Evolutionary conservation across 1,284 basidiomycete genomes (phyloP), one percentile per base, ranked within the genome.

Genomic region (Termitomyces sp.): DNA sequence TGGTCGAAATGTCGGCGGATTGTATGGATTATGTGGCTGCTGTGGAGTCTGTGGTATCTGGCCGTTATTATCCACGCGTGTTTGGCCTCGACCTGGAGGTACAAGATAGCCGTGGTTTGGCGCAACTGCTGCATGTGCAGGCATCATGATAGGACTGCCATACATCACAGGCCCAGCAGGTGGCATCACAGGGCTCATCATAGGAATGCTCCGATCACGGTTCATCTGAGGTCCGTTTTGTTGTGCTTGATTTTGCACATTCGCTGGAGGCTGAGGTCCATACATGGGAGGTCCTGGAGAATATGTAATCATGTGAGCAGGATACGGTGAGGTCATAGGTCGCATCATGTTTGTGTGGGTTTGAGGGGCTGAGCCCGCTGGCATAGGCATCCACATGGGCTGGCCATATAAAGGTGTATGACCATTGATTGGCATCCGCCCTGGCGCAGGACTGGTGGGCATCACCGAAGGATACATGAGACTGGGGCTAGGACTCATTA

Each of bases 101-200:
- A 73, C 62, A 61, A 73, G 68, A 54, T 73, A 76, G 21, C 69
- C 65, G 60, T 71, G 69, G 54, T 67, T 73, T 64, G 70, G 68
- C 40, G 67, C 63, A 38, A 69, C 67, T 42, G 66, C 21, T 33
- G 69, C 61, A 78, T 74, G 71, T 8, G 82, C 70, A 60, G 81
- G 85, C 73, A 89, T 78, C 66, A 89, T 67, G 34, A 83, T 81
- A 8, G 88, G 88, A 63, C 85, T 89, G 34, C 76, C 73, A 66
- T 88, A 90, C 78, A 88, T 82, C 45, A 66, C 67, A 47, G 78
- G 70, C 30, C 68, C 72, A 19, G 82, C 77, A 65, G 82, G 82
- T 38, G 79, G 68, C 72, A 88, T 75, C 13, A 78, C 79, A n/a
- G 88, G 88, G 65, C 86, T 89, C 69, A 88, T 80, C 68, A 87